Base-by-base conservation (phyloP, 106 monocot species). In the Chionographis japonica region DNA sequence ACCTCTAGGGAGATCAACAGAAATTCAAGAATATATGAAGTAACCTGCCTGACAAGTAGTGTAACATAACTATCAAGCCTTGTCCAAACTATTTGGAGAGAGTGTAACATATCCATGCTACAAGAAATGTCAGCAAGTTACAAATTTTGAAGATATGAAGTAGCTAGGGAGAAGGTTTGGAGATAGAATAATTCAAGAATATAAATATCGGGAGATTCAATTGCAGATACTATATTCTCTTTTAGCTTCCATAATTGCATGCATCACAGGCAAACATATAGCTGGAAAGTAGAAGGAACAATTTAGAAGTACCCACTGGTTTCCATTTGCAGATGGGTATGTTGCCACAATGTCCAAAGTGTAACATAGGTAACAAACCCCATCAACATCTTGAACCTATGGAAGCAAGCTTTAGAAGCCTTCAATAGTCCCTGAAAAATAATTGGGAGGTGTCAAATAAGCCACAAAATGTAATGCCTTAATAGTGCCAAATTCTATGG, bases 351-450 rank as follows among this genome's bases (percentile, higher is more conserved):
- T 70, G 60, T 69, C 72, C 36, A 56, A 69, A 63, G 54, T 60
- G 56, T 50, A 74, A 74, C 69, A 59, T 52, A 65, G 56, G 65
- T 63, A 59, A 64, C 76, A 79, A 63, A 57, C 64, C 77, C 80
- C 79, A 69, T 65, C 66, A 76, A 76, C 78, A 83, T 76, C 80
- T 65, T 59, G 62, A 72, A 86, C 83, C 80, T 52, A 70, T 65
- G 75, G 80, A 80, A 86, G 86, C 78, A 86, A 71, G 62, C 75
- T 81, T 74, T 81, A 61, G 54, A 90, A 83, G 86, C 86, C 78
- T 81, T 76, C 83, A 81, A 73, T 67, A 67, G 76, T 64, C 76
- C 86, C 86, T 86, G 86, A 73, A 84, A 90, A 86, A 71, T 71
- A 59, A 52, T 84, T 67, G 35, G 65, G 37, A 85, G 76, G 61